Percentiles rank a stretch among this genome's conserved stretches.
Evolutionary conservation across 192 early-diverging fungal species (phyloP).

Genomic region (Gonapodya prolifera): DNA sequence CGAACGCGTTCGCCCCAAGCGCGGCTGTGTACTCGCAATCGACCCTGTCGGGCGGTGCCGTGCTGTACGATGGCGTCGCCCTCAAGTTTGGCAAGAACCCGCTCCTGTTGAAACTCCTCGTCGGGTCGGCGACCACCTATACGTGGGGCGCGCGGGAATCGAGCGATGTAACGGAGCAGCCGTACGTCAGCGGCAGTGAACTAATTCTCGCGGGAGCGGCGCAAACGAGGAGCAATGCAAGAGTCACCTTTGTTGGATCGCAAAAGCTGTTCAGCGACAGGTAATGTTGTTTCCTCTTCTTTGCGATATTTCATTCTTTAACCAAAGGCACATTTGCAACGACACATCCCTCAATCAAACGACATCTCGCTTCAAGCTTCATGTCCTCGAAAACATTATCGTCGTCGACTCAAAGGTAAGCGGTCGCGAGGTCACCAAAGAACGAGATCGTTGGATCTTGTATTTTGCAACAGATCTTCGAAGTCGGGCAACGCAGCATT

Average conservation of each 20-base stretch:
- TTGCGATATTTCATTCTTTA: too few relatives aligned
- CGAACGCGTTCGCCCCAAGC: slow-evolving; percentile 25
- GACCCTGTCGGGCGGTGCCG: slow-evolving; percentile 14
- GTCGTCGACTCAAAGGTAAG: background rate
- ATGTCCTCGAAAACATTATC: too few relatives aligned
- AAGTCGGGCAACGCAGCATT: slow-evolving; percentile 59
- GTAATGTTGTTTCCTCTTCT: slow-evolving; percentile 22
- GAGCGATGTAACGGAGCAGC: slow-evolving; percentile 18
- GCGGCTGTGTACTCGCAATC: background rate
- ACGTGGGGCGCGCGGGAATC: slow-evolving; percentile 37
- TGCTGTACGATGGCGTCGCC: slow-evolving; percentile 69
- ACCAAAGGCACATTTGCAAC: too few relatives aligned
- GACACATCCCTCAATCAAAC: too few relatives aligned
- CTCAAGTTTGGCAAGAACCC: slow-evolving; percentile 53
- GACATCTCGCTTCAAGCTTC: too few relatives aligned
- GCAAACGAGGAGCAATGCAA: slow-evolving; percentile 80
- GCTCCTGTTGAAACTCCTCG: slow-evolving; percentile 42
- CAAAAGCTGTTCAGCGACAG: slow-evolving; percentile 69
- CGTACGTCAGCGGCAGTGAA: slow-evolving; percentile 36
- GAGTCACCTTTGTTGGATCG: slow-evolving; percentile 73
- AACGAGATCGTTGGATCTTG: too few relatives aligned
- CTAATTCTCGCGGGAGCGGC: slow-evolving; percentile 67
- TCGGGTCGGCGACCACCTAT: slow-evolving; percentile 47
- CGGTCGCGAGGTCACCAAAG: too few relatives aligned
- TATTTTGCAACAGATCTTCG: background rate